Evolutionary conservation across 805 yeast genomes (phyloP), one percentile per base, ranked within the genome.

Genomic region (Ogataea pignaliae): DNA sequence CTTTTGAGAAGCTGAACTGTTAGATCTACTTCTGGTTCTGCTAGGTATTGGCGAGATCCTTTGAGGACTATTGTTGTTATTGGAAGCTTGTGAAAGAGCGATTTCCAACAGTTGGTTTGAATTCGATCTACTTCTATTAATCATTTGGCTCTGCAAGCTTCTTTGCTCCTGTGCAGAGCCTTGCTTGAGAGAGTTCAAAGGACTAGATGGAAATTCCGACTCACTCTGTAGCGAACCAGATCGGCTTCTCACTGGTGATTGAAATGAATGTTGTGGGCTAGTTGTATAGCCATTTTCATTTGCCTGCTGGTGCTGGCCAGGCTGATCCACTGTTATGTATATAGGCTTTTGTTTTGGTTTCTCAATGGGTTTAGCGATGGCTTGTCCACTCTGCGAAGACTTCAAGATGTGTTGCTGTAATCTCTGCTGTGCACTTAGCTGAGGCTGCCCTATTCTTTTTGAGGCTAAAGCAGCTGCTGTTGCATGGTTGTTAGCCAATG

Each of bases 371-470:
- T 58, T 62, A 3, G 63, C 53, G 29, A 53, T 53, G 29, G 65
- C 46, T 29, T 56, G 56, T 5, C 71, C 71, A 41, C 45, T 59
- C 36, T 57, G 57, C 3, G 61, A 44, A 7, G 68, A 60, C 46
- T 52, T 56, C 36, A 57, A 17, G 16, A 66, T 66, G 40, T 64
- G 69, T 43, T 57, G 63, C 37, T 66, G 70, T 17, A 66, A 45
- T 40, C 70, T 52, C 42, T 65, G 68, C 34, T 63, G 64, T 1
- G 70, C 71, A 9, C 64, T 56, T 12, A 60, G 32, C 2, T 58
- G 57, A 28, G 44, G 53, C 9, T 45, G 45, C 1, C 45, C 36
- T 5, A 41, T 26, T 26, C 49, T 52, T 34, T 42, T 57, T 3
- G 53, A 46, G 5, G 54, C 55, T 17, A 51, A 38, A 5, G 63